Base-by-base conservation (phyloP, 2,329 filamentous ascomycete genomes). In the Plenodomus lindquistii region DNA sequence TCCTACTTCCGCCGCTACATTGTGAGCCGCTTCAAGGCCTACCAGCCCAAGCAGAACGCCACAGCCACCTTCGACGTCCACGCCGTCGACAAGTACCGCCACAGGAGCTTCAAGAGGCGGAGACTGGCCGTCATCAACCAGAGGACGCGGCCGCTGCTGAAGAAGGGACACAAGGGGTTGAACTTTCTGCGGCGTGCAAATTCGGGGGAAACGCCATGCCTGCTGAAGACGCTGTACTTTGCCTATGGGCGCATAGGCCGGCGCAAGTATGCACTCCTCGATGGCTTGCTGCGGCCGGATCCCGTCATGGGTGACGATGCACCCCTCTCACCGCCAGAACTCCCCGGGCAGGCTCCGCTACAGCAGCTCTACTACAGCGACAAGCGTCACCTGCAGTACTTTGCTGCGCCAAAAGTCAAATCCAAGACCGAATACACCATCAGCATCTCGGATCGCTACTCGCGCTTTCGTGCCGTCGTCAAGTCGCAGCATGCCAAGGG, bases 161-260 rank as follows among this genome's bases (percentile, higher is more conserved):
- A 55, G 19, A 61, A 60, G 20, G 68, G 55, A 11, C 60, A 58
- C 11, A 68, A 75, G 42, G 75, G 72, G 2, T 66, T 76, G 22
- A 73, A 78, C 29, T 69, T 69, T 5, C 65, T 83, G 7, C 75
- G 74, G 2, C 75, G 79, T 40, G 84, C 83, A 17, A 85, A 85
- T 57, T 70, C 79, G 48, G 84, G 83, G 50, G 80, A 84, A 43
- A 55, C 69, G 13, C 66, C 67, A 13, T 74, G 77, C 13, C 65
- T 86, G 16, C 71, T 79, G 37, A 80, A 77, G 45, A 72, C 85
- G 10, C 68, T 87, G 17, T 67, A 76, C 24, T 66, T 78, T 49
- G 76, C 83, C 13, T 86, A 86, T 59, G 84, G 82, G 13, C 78
- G 84, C 42, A 73, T 72, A 24, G 84, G 84, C 8, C 76, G 70